Base-by-base conservation (phyloP, 495 filamentous ascomycete species). In the Aspergillus steynii region DNA sequence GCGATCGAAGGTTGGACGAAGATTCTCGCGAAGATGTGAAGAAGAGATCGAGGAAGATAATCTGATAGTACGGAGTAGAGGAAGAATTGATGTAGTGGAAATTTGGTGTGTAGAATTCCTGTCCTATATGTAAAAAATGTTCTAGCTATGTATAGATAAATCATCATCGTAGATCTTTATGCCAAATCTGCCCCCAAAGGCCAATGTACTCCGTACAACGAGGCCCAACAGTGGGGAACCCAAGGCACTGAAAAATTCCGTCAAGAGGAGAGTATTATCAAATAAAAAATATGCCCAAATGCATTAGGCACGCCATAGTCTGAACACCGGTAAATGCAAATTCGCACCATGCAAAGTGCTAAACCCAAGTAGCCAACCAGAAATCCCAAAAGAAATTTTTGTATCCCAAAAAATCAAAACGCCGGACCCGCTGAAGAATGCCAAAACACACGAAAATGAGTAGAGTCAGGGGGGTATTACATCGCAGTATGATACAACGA, bases 391-490 rank as follows among this genome's bases (percentile, higher is more conserved):
- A 57, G 28, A 9, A 29, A 46, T 61, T 61, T 62, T 58, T 47
- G 27, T 26, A 20, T 48, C 49, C 50, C 42, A 47, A 57, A 26
- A 50, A 29, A 48, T 46, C 37, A 45, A 47, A 62, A 62, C 60
- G 60, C 60, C 60, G 54, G 50, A 58, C 42, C 60, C 60, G 60
- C 60, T 58, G 54, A 47, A 42, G 53, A 61, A 29, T 57, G 27
- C 48, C 25, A 55, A 59, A 52, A 27, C 52, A 42, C 37, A 15
- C 37, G 37, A 49, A 57, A 29, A 51, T 4, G 1, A 60, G 49
- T 4, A 42, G 4, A 42, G 31, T 8, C 5, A 29, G 34, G 25
- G 50, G 64, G 64, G 64, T 66, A 66, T 66, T 60, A 66, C 58
- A 25, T 29, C 14, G 34, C 5, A 26, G 51, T 56, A 62, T 60